Evolutionary conservation across 768 basidiomycete genomes (phyloP), one percentile per base, ranked within the genome.

Genomic region (Tephrocybe sp.): DNA sequence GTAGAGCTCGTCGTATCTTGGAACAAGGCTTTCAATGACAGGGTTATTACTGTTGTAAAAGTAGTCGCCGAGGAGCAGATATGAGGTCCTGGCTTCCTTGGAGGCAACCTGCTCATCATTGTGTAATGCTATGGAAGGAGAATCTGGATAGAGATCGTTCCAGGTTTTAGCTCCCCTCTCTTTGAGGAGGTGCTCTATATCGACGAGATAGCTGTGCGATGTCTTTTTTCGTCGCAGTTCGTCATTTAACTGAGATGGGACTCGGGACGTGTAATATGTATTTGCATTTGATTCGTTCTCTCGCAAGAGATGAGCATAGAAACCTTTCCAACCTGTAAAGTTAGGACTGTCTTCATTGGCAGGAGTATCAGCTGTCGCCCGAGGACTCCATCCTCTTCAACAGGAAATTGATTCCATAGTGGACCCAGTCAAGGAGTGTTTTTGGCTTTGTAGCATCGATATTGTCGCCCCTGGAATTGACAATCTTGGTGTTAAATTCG

Each of bases 1-100:
- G 55, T 69, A 84, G 0, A 85, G 70, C 51, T 81, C 76, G 41
- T 83, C 75, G 57, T 84, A 85, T 2, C 61, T 52, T 15, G 63
- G 50, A 17, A 63, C 63, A 38, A 73, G 56, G 54, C 71, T 68
- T n/a, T 62, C 45, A 0, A 71, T 67, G 5, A 77, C 68, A 38
- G 57, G 52, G 38, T 62, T n/a, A n/a, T n/a, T n/a, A n/a, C n/a
- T 49, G 50, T 65, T 54, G 60, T 59, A 68, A 51, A 23, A 56
- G 41, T 15, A 24, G 28, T 14, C 39, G 23, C n/a, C 8, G 25
- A 34, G 39, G 10, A 39, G 21, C n/a, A 33, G 17, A 24, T 50
- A 39, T 6, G 41, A 32, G 15, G 43, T 24, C 11, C 17, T 11
- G 12, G 17, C 33, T 15, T 40, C 41, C 8, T 51, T 25, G 33